Conservation (phyloP, 148 eudicot species). For the Silene conica region DNA sequence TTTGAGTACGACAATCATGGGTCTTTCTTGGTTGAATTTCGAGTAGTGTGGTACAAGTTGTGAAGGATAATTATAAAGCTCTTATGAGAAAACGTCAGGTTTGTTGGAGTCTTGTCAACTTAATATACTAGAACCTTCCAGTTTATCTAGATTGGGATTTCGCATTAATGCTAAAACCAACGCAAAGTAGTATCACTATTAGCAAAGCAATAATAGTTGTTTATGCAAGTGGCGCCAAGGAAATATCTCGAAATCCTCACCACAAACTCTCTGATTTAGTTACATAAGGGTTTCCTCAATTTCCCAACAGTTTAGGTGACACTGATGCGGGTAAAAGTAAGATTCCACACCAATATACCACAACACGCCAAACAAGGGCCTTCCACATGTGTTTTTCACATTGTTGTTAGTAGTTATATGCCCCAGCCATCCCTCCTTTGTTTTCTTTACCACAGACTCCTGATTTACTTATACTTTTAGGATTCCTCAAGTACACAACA, state of each 20-base stretch:
- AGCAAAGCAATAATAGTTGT: background rate
- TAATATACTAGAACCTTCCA: background rate
- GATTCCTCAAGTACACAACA: background rate
- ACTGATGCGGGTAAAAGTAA: background rate
- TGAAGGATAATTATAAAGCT: background rate
- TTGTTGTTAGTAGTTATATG: no score
- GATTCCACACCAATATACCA: background rate
- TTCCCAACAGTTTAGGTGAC: background rate
- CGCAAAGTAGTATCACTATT: background rate
- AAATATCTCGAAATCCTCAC: background rate
- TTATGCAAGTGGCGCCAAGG: background rate
- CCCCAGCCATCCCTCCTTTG: no score
- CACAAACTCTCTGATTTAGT: background rate
- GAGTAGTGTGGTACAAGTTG: conserved; percentile 1
- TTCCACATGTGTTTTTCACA: background rate
- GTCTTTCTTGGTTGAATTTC: background rate
- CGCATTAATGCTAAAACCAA: background rate
- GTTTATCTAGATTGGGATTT: background rate
- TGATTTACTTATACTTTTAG: background rate
- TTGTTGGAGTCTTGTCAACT: background rate
- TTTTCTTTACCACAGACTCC: background rate
- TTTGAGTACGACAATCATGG: background rate
- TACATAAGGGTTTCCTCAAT: background rate
- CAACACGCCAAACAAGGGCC: background rate
- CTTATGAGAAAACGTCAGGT: background rate